A percentile compares a stretch with the other conserved stretches of the same genome.
These are phyloP conservation scores for Russula sp. DNA, from an alignment of 768 basidiomycete genomes.

Conservation along the genomic window DNA sequence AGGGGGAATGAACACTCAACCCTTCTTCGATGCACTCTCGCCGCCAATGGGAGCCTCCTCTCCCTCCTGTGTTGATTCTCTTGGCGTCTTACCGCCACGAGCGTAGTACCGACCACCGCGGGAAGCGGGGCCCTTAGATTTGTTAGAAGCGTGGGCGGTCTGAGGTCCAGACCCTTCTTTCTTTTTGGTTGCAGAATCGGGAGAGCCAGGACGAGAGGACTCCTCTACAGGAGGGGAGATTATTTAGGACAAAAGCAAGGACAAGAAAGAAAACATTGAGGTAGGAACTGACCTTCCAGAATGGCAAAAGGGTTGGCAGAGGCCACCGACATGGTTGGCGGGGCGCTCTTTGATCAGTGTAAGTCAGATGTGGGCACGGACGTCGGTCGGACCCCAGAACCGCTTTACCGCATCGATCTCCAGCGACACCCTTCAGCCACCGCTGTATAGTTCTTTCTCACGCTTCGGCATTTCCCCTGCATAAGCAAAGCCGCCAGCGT, in stretches of 20 bases:
- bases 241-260: conserved; percentile 9
- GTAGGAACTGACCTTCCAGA: conserved; percentile 60
- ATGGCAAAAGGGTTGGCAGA: conserved; percentile 82
- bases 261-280: conserved; percentile 3
- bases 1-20: conserved; percentile 31
- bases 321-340: conserved; percentile 87
- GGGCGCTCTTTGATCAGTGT: conserved; percentile 48
- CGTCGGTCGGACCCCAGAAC: conserved; percentile 12
- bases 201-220: conserved; percentile 44
- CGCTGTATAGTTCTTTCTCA: conserved; percentile 39
- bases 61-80: conserved; percentile 41
- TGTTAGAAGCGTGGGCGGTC: conserved; percentile 43
- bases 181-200: conserved; percentile 40
- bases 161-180: conserved; percentile 38
- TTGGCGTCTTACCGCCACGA: conserved; percentile 54
- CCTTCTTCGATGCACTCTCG: conserved; percentile 38
- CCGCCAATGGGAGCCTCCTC: conserved; percentile 40
- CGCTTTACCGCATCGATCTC: conserved; percentile 1
- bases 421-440: conserved; percentile 31
- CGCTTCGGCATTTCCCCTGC: conserved; percentile 23
- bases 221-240: conserved; percentile 37
- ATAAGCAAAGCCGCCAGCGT: not conserved
- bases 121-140: conserved; percentile 57
- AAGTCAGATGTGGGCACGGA: conserved; percentile 21
- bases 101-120: conserved; percentile 69